These are phyloP conservation scores for Urochloa ruziziensis DNA, from an alignment of 176 grass and related monocot species.

Conservation along the genomic window DNA sequence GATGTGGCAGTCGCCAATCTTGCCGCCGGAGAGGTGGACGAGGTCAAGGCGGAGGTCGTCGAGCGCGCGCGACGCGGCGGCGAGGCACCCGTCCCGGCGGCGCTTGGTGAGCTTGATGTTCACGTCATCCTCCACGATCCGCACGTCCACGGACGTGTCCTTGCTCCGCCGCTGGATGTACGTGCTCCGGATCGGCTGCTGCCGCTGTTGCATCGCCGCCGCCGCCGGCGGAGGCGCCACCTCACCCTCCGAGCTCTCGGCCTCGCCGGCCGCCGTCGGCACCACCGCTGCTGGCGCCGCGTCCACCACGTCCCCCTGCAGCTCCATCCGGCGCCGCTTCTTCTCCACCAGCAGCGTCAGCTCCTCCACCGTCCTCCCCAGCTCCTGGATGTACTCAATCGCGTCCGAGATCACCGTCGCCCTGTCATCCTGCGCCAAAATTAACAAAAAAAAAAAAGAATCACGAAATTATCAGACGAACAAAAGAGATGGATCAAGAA, in stretches of 20 bases:
- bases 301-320: conserved; percentile 41
- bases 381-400: conserved; percentile 80
- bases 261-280: background rate
- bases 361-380: conserved; percentile 69
- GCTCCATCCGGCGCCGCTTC: conserved; percentile 49
- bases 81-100: conserved; percentile 69
- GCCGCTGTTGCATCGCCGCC: background rate
- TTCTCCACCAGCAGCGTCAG: conserved; percentile 69
- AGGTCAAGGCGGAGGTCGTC: conserved; percentile 80
- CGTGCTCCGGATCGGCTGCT: conserved; percentile 66
- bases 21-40: conserved; percentile 82
- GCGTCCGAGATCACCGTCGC: conserved; percentile 69
- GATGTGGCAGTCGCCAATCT: conserved; percentile 83
- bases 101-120: conserved; percentile 93
- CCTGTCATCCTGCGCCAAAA: conserved; percentile 47
- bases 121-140: conserved; percentile 94
- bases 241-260: conserved; percentile 53
- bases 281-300: background rate
- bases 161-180: conserved; percentile 83
- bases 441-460: background rate
- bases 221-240: background rate
- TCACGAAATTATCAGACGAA: background rate
- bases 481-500: background rate
- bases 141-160: conserved; percentile 86
- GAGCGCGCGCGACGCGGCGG: conserved; percentile 49